Evolutionary conservation across 2,329 filamentous ascomycete genomes (phyloP).

Genomic region (Albifimbria verrucaria): DNA sequence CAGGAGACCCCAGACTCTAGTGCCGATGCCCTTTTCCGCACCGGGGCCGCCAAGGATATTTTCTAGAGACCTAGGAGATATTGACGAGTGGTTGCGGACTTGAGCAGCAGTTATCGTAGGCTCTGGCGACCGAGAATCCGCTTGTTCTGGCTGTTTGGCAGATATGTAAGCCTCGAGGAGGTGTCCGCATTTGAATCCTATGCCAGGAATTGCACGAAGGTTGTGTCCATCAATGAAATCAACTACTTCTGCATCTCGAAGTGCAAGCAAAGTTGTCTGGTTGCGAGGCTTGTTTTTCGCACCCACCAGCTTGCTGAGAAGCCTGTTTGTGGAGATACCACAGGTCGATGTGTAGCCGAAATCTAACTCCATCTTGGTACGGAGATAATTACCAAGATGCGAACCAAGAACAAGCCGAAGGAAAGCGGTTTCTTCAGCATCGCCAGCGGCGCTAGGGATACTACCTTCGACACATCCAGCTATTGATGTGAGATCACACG

Average conservation of each 20-base stretch:
- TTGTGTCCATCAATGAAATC: conserved; percentile 73
- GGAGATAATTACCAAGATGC: conserved; percentile 74
- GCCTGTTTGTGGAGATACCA: conserved; percentile 83
- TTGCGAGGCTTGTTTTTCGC: conserved; percentile 80
- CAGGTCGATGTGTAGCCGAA: conserved; percentile 85
- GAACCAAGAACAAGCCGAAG: conserved; percentile 72
- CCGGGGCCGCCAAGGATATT: conserved; percentile 68
- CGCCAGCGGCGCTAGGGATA: conserved; percentile 11
- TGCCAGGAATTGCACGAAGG: conserved; percentile 78
- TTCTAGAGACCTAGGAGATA: conserved; percentile 65
- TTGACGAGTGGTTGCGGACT: conserved; percentile 58
- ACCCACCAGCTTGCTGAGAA: conserved; percentile 81
- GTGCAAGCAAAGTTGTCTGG: conserved; percentile 79
- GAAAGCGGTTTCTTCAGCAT: conserved; percentile 36
- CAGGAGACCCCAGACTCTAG: conserved; percentile 71
- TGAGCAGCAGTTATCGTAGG: conserved; percentile 59
- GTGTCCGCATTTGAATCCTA: conserved; percentile 67
- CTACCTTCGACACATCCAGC: conserved; percentile 55
- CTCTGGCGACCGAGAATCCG: conserved; percentile 28
- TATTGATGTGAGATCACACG: conserved; percentile 67
- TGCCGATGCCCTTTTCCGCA: conserved; percentile 66
- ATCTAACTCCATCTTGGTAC: conserved; percentile 67
- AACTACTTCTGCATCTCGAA: conserved; percentile 53
- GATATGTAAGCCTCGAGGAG: conserved; percentile 52
- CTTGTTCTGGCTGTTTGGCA: conserved; percentile 7